A percentile compares a stretch with the other conserved stretches of the same genome.
Conservation (phyloP, 495 filamentous ascomycete species). For the Talaromyces thailandensis region DNA sequence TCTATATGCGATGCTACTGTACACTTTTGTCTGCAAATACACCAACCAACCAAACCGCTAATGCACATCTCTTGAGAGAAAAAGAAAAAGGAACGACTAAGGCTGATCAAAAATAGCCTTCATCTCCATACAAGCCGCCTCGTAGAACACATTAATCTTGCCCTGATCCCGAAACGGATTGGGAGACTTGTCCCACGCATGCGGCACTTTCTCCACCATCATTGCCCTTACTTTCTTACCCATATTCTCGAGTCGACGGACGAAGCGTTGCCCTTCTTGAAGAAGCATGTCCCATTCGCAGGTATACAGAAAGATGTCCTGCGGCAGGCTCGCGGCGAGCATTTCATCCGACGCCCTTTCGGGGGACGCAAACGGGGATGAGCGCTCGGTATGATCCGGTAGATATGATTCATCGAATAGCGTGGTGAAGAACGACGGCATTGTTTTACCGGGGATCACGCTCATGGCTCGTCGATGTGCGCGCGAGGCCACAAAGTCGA, state of each 20-base stretch:
- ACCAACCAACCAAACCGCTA: no score
- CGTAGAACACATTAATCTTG: conserved; percentile 30
- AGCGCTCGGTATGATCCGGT: conserved; percentile 37
- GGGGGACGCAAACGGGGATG: conserved; percentile 54
- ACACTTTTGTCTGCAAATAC: no score
- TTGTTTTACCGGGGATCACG: conserved; percentile 58
- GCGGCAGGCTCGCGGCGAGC: conserved; percentile 43
- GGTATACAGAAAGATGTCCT: conserved; percentile 62
- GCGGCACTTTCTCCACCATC: conserved; percentile 62
- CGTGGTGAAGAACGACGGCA: conserved; percentile 64
- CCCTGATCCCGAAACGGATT: conserved; percentile 58
- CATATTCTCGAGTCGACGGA: conserved; percentile 51
- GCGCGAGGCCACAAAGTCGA: conserved; percentile 72
- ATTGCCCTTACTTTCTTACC: conserved; percentile 60
- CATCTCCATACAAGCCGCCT: conserved; percentile 36
- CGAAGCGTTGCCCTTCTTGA: conserved; percentile 63
- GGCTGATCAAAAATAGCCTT: conserved; percentile 30
- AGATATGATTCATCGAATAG: conserved; percentile 87
- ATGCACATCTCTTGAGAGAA: no score
- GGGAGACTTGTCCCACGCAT: conserved; percentile 84
- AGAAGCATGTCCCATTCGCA: conserved; percentile 92
- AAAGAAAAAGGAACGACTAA: conserved; percentile 8
- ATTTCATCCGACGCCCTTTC: conserved; percentile 48
- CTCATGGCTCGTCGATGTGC: conserved; percentile 60
- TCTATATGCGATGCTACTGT: not conserved